Conservation (phyloP, 1,284 basidiomycete species). For the Athelia psychrophila region DNA sequence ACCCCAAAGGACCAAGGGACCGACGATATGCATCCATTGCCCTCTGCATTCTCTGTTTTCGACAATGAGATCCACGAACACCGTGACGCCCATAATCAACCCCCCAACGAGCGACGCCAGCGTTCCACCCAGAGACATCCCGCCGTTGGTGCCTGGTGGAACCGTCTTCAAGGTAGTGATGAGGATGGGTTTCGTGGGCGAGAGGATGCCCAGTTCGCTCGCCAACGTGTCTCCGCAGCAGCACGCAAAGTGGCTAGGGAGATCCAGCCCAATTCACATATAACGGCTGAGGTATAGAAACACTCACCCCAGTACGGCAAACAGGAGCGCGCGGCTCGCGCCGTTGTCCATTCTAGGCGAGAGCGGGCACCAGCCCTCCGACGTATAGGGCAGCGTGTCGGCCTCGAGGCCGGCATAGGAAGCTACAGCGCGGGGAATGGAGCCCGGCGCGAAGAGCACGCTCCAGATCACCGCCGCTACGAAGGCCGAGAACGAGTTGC, state of each 20-base stretch:
- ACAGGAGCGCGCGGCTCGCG: slow-evolving; percentile 59
- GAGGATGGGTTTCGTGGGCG: slow-evolving; percentile 62
- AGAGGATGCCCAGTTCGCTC: slow-evolving; percentile 84
- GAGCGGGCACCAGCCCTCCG: slow-evolving; percentile 52
- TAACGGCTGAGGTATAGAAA: background rate
- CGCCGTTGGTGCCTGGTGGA: slow-evolving; percentile 93
- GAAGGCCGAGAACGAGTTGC: slow-evolving; percentile 75
- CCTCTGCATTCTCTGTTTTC: slow-evolving; percentile 56
- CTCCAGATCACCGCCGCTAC: slow-evolving; percentile 68
- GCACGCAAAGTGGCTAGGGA: slow-evolving; percentile 71
- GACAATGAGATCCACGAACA: slow-evolving; percentile 54
- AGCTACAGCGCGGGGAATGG: slow-evolving; percentile 23
- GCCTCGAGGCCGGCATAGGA: slow-evolving; percentile 4
- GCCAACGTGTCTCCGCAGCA: slow-evolving; percentile 80
- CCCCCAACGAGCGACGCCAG: slow-evolving; percentile 76
- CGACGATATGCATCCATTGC: slow-evolving; percentile 32
- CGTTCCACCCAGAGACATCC: slow-evolving; percentile 75
- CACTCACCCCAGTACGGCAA: slow-evolving; percentile 70
- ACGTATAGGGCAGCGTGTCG: slow-evolving; percentile 16
- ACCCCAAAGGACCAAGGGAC: slow-evolving; percentile 56
- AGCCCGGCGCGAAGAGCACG: slow-evolving; percentile 45
- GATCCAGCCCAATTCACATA: slow-evolving; percentile 1
- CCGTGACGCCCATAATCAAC: slow-evolving; percentile 60
- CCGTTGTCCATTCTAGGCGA: slow-evolving; percentile 35
- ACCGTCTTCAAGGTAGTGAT: slow-evolving; percentile 73